Evolutionary conservation across 805 yeast species (phyloP), one percentile per base, ranked within the genome.

Genomic region (Diddensiella caesifluorescens): DNA sequence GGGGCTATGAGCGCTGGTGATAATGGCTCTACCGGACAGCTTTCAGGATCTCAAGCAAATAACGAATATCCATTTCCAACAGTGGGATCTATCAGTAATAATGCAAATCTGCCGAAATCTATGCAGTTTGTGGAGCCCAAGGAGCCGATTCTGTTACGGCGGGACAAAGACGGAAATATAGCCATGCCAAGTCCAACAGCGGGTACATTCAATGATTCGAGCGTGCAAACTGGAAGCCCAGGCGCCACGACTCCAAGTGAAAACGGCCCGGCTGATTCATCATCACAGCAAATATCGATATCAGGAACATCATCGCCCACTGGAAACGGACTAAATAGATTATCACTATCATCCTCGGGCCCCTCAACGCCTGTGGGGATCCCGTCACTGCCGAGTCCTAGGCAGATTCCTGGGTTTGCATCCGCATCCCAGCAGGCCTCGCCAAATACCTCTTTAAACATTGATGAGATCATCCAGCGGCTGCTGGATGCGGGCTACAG

Each of bases 401-500:
- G 49, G 26, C 18, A 20, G n/a, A 39, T 44, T 9, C 41, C 41
- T 9, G 10, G 38, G 22, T 16, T 37, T 13, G 20, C 39, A 10
- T 32, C 40, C 42, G 25, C 25, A 34, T 35, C 32, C 16, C 39
- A 29, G 31, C 36, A 42, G 22, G 37, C 47, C 41, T 45, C 55
- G 36, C 42, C 46, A 26, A 36, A 35, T 12, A 20, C 39, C 18
- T 28, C 32, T 5, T 38, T 70, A 28, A 79, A 89, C 59, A 73
- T 92, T 35, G 98, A 92, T 63, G 94, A 86, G 56, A 70, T 86
- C 37, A 92, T 92, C 47, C 97, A 89, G 66, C 70, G 95, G 53
- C 71, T 92, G 49, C 70, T 92, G 49, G 97, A 92, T 65, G 95
- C 96, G 0, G 99, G 97, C 6, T 92, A 92, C 64, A 77, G 89